Conservation (phyloP, 768 basidiomycete genomes). For the Leccinum sublutescens region DNA sequence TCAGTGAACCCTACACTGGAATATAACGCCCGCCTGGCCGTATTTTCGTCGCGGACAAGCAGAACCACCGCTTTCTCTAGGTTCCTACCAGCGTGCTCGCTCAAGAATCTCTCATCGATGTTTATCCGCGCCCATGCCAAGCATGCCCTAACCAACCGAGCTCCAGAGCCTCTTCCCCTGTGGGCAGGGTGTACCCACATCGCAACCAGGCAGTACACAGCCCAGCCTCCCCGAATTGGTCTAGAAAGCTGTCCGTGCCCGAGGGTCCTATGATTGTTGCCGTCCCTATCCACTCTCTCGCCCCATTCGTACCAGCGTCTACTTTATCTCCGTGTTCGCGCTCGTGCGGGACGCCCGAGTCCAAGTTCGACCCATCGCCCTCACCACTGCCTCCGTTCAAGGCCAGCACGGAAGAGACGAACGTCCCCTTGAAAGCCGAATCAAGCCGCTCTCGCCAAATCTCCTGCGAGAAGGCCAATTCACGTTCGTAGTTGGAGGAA, state of each 20-base stretch:
- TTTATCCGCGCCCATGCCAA: slow-evolving; percentile 27
- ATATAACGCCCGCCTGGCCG: slow-evolving; percentile 18
- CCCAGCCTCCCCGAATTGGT: slow-evolving; percentile 14
- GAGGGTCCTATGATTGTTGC: slow-evolving; percentile 17
- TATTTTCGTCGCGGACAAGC: slow-evolving; percentile 15
- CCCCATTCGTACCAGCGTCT: neutral
- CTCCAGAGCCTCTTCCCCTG: slow-evolving; percentile 22
- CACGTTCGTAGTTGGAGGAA: slow-evolving; percentile 21
- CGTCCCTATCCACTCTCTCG: slow-evolving; percentile 22
- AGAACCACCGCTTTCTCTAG: slow-evolving; percentile 20
- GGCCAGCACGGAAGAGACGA: slow-evolving; percentile 10
- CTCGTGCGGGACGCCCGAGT: neutral
- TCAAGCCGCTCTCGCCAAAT: slow-evolving; percentile 24
- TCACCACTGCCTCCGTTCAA: neutral
- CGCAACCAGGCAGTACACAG: slow-evolving; percentile 20
- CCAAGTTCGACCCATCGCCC: neutral
- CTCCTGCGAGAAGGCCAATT: slow-evolving; percentile 20
- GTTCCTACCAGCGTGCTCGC: neutral
- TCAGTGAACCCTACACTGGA: slow-evolving; percentile 21
- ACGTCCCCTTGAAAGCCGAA: slow-evolving; percentile 11
- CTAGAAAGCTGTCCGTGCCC: slow-evolving; percentile 3
- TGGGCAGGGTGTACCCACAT: slow-evolving; percentile 32
- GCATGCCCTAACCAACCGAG: slow-evolving; percentile 13
- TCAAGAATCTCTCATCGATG: slow-evolving; percentile 10
- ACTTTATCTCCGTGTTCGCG: neutral